Percentiles rank a stretch among this genome's conserved stretches.
Conservation (phyloP, 306 rosid genomes). For the Cucurbita maxima region DNA sequence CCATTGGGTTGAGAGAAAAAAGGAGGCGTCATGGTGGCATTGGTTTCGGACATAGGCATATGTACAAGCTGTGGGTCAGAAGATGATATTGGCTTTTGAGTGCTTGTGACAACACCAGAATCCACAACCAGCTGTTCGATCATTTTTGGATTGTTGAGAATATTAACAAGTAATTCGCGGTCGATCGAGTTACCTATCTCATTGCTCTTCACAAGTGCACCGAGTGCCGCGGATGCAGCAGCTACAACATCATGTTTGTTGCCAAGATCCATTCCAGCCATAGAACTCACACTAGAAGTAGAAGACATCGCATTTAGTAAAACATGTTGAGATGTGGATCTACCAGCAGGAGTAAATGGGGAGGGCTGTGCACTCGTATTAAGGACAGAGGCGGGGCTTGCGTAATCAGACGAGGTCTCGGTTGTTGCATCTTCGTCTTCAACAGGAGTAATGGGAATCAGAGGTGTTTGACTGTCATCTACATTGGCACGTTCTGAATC, state of each 20-base stretch:
- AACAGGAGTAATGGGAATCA: constrained; percentile 66
- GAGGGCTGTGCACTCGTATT: constrained; percentile 13
- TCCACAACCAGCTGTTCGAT: constrained; percentile 62
- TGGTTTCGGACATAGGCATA: constrained; percentile 20
- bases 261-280: neutral
- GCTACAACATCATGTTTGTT: constrained; percentile 37
- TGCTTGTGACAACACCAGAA: constrained; percentile 21
- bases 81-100: constrained; percentile 31
- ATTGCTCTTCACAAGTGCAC: constrained; percentile 42
- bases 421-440: constrained; percentile 65
- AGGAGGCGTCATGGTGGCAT: constrained; percentile 14
- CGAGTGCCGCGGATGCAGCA: constrained; percentile 50
- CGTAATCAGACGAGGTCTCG: constrained; percentile 20
- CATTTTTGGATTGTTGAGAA: constrained; percentile 64
- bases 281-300: neutral
- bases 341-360: constrained; percentile 13
- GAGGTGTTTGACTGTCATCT: constrained; percentile 22
- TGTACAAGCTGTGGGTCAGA: constrained; percentile 16
- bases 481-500: constrained; percentile 28
- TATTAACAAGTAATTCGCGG: constrained; percentile 49
- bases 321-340: constrained; percentile 17
- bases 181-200: constrained; percentile 58
- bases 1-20: constrained; percentile 23
- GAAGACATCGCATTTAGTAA: constrained; percentile 6
- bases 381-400: constrained; percentile 9